Base-by-base conservation (phyloP, 2,329 filamentous ascomycete genomes). In the Penicillium brasilianum region DNA sequence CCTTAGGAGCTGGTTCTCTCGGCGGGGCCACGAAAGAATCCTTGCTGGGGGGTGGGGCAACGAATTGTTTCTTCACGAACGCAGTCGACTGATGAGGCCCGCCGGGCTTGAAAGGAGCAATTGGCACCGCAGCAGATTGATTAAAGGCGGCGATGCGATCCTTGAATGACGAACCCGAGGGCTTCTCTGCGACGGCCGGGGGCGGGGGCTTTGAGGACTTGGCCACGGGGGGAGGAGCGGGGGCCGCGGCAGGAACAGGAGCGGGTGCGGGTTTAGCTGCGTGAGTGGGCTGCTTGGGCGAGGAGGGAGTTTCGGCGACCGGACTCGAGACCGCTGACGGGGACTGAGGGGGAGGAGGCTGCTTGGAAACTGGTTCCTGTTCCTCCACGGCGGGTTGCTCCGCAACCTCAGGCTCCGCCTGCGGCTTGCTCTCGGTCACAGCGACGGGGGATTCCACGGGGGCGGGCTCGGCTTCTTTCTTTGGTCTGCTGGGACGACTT, bases 61-160 rank as follows among this genome's bases (percentile, higher is more conserved):
- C 93, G 71, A 97, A 99, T 0, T 94, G 93, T 78, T 98, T 98
- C 84, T 94, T 97, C 78, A 99, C 88, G 73, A 98, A 98, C 56
- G 84, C 84, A 64, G 84, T 84, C 51, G 85, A 81, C 60, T 86
- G 84, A 32, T 84, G 81, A 11, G 80, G 75, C 2, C 87, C 87
- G 61, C 85, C 84, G 20, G 93, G 92, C 74, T 96, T 96, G 80
- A 96, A 94, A 1, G 95, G 95, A n/a, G 92, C 87, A 62, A 95
- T 83, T 9, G 95, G 95, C 2, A 93, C 88, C 6, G 93, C 92
- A 39, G 91, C 87, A 48, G 91, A 83, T 75, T 94, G 95, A 78
- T 99, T 99, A 81, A 99, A 99, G 48, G 95, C 94, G 36, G 95
- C 95, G 74, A 99, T 97, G 64, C 95, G 91, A 78, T 98, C 95